A percentile compares a stretch with the other conserved stretches of the same genome.
phyloP scores from a whole-genome alignment of 345 rosid species.

The Cochlearia excelsa region DNA sequence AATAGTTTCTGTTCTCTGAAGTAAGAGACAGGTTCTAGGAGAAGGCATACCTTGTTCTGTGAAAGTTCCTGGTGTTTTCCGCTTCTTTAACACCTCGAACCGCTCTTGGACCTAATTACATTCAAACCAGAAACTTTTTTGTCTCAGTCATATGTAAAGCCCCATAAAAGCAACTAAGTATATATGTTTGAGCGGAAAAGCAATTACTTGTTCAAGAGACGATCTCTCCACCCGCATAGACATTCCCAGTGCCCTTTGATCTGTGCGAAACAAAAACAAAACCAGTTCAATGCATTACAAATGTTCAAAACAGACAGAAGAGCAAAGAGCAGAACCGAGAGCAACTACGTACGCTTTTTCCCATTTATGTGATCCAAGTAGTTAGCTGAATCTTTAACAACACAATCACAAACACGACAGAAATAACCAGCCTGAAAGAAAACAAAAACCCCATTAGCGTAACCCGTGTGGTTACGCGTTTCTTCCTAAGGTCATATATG shows the following conservation, averaged over 20 bases:
- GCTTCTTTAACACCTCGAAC: constrained; percentile 77
- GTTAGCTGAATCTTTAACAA: constrained; percentile 98
- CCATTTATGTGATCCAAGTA: constrained; percentile 99
- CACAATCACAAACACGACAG: constrained; percentile 94
- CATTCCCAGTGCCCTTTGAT: constrained; percentile 99
- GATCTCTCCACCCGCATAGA: constrained; percentile 96
- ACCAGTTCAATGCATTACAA: background rate
- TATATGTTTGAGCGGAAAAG: background rate
- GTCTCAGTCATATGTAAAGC: constrained; percentile 13
- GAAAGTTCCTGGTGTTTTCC: constrained; percentile 83
- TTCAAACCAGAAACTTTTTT: constrained; percentile 5
- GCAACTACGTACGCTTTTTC: constrained; percentile 69
- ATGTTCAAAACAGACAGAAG: constrained; percentile 9
- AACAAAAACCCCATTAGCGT: constrained; percentile 19
- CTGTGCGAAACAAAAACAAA: constrained; percentile 35
- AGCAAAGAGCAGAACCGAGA: constrained; percentile 7
- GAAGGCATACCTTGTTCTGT: constrained; percentile 73
- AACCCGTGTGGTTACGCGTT: background rate
- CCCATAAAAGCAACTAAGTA: constrained; percentile 16
- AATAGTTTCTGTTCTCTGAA: constrained; percentile 12
- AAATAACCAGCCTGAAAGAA: constrained; percentile 83
- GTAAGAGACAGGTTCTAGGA: constrained; percentile 6
- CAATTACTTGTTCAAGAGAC: constrained; percentile 69
- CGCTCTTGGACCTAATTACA: constrained; percentile 75
- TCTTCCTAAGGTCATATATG: constrained; percentile 6